Base-by-base conservation (phyloP, 306 rosid genomes). In the Cucurbita moschata region DNA sequence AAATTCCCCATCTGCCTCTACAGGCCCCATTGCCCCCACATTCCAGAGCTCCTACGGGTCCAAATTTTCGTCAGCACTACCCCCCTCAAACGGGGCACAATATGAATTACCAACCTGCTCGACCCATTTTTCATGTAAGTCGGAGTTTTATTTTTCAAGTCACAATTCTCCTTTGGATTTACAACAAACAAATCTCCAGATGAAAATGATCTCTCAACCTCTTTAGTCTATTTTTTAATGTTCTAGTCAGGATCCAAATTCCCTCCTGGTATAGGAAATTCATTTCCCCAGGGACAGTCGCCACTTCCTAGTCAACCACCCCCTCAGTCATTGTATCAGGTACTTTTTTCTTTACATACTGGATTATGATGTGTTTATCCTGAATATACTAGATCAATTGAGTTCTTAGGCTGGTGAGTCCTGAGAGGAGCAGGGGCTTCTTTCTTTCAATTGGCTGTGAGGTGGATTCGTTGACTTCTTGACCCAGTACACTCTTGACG, bases 51-150 rank as follows among this genome's bases (percentile, higher is more conserved):
- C 81, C 90, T 79, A 81, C 94, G 46, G 81, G 49, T 57, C 87
- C 84, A 44, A 57, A 67, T 81, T 91, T 82, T 78, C 97, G 89
- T 69, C 90, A 85, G 70, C 97, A 88, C 71, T 89, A 88, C 82
- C 84, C 95, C 49, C 96, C 80, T 0, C 97, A 87, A 76, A 81
- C 83, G 85, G 92, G 87, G 44, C 73, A 82, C 43, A 91, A 80
- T 80, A 10, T 86, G 74, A 89, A 88, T 75, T 91, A 78, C 83
- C 96, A 89, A 76, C 97, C 92, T 72, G 75, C 80, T 55, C 98
- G 85, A 69, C 83, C 92, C 74, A 79, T 89, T 83, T 91, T 78
- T 89, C 99, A 91, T 79, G 99, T 94, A 86, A 91, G 96, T 72
- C 68, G 79, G 76, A 78, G 73, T 71, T 76, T 53, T 77, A 65